These are phyloP conservation scores for Pichia sp. DNA, from an alignment of 1,139 yeast genomes.

Conservation along the genomic window DNA sequence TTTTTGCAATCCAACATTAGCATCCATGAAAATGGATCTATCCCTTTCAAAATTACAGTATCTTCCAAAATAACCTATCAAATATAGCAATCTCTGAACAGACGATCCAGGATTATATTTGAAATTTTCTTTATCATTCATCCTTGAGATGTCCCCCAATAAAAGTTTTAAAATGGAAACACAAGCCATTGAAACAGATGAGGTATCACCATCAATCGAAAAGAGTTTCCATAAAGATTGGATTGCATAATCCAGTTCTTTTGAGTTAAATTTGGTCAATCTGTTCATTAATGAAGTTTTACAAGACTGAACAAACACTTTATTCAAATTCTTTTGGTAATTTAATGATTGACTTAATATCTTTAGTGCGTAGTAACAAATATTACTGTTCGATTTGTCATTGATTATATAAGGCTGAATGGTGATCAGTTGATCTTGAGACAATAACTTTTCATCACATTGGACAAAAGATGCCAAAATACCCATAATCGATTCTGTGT, in stretches of 20 bases:
- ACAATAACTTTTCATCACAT: slow-evolving; percentile 41
- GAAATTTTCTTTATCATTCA: not conserved
- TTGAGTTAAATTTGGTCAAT: slow-evolving; percentile 49
- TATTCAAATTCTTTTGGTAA: slow-evolving; percentile 34
- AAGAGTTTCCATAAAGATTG: slow-evolving; percentile 53
- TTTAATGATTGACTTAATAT: slow-evolving; percentile 46
- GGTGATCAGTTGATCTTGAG: slow-evolving; percentile 56
- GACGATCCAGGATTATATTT: slow-evolving; percentile 38
- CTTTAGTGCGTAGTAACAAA: slow-evolving; percentile 41
- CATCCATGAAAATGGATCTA: slow-evolving; percentile 32
- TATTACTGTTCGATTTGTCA: slow-evolving; percentile 30
- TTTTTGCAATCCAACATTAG: slow-evolving; percentile 35
- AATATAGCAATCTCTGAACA: slow-evolving; percentile 39
- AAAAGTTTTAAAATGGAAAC: slow-evolving; percentile 38
- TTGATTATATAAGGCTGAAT: slow-evolving; percentile 53
- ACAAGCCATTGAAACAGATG: slow-evolving; percentile 50
- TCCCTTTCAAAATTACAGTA: slow-evolving; percentile 50
- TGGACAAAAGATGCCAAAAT: slow-evolving; percentile 47
- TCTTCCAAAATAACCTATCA: slow-evolving; percentile 64
- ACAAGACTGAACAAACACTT: slow-evolving; percentile 41
- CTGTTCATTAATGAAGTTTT: slow-evolving; percentile 43
- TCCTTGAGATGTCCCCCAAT: slow-evolving; percentile 1
- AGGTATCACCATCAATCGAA: slow-evolving; percentile 26
- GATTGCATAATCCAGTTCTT: slow-evolving; percentile 60
- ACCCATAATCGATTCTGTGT: slow-evolving; percentile 33